These are phyloP conservation scores for Geosmithia morbida DNA, from an alignment of 2,329 filamentous ascomycete genomes.

Conservation along the genomic window DNA sequence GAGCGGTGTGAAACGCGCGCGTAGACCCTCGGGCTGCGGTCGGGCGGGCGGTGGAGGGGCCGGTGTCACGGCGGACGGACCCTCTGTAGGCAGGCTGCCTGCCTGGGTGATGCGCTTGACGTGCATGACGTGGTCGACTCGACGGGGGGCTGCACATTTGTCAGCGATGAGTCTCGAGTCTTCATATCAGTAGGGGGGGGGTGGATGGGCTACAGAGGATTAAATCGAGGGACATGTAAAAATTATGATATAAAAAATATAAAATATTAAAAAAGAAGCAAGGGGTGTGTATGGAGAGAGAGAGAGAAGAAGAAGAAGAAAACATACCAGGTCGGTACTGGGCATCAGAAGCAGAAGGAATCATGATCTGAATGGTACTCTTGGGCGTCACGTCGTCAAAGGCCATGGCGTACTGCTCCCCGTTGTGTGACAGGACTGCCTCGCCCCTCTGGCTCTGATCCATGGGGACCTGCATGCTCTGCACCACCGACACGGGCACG, in stretches of 20 bases:
- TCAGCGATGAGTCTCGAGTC: background rate
- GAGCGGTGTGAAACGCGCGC: conserved; percentile 52
- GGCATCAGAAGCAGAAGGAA: conserved; percentile 40
- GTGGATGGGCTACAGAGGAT: too few species aligned
- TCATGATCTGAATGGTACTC: conserved; percentile 41
- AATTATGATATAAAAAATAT: too few species aligned
- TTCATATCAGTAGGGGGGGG: too few species aligned
- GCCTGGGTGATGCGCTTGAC: conserved; percentile 49
- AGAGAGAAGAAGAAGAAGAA: background rate
- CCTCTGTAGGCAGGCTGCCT: conserved; percentile 18
- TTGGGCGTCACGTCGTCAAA: conserved; percentile 35
- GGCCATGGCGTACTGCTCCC: conserved; percentile 45
- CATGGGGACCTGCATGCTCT: conserved; percentile 46
- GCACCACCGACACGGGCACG: conserved; percentile 52
- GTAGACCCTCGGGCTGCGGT: conserved; percentile 53
- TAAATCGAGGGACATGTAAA: too few species aligned
- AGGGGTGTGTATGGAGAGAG: too few species aligned
- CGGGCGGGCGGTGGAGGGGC: conserved; percentile 37
- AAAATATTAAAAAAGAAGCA: too few species aligned
- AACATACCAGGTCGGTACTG: conserved; percentile 39
- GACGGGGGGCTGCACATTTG: conserved; percentile 13
- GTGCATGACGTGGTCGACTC: conserved; percentile 46
- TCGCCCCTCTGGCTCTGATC: conserved; percentile 37
- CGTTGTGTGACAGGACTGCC: conserved; percentile 46
- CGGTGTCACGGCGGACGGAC: conserved; percentile 16